Base-by-base conservation (phyloP, 1,284 basidiomycete species). In the Ceratobasidium sp. region DNA sequence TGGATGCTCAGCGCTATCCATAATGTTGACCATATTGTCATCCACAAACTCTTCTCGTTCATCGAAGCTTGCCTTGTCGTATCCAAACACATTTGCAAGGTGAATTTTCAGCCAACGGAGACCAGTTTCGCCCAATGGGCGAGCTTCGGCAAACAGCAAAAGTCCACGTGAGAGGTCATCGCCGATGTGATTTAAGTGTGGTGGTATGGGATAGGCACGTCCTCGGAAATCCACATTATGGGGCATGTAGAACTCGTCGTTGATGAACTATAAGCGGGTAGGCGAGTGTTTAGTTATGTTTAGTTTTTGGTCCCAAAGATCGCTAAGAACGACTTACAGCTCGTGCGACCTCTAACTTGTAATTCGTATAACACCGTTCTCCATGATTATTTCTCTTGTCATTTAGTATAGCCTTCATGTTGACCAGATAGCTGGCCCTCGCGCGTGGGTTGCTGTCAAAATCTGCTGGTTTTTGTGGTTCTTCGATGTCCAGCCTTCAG, bases 191-290 rank as follows among this genome's bases (percentile, higher is more conserved):
- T 93, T 97, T 78, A 99, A 87, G 85, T 99, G 95, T 1, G 97
- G 96, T 0, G 98, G 97, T 69, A 99, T 92, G 2, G 98, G 97
- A 82, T 99, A 99, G 0, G 97, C 96, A 71, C 97, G 92, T 4
- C 98, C 98, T 79, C 97, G 91, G 89, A 99, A 99, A 84, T 99
- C 98, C 82, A 99, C 88, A 84, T 98, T 99, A 85, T 99, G 98
- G 0, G 97, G 97, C 78, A 98, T 89, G 85, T 96, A 99, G 83
- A 99, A 93, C 0, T 87, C 90, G 81, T 99, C 95, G 47, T 89
- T 90, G 60, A 96, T 84, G 87, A 95, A 97, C 92, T 93, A 76
- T 0, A 60, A 42, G 5, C 20, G 49, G 53, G 23, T 31, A 10
- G 26, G 42, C 45, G 11, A 26, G 26, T 42, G 28, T 20, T 26